Conservation (phyloP, 192 early-diverging fungal genomes). For the Linnemannia schmuckeri region DNA sequence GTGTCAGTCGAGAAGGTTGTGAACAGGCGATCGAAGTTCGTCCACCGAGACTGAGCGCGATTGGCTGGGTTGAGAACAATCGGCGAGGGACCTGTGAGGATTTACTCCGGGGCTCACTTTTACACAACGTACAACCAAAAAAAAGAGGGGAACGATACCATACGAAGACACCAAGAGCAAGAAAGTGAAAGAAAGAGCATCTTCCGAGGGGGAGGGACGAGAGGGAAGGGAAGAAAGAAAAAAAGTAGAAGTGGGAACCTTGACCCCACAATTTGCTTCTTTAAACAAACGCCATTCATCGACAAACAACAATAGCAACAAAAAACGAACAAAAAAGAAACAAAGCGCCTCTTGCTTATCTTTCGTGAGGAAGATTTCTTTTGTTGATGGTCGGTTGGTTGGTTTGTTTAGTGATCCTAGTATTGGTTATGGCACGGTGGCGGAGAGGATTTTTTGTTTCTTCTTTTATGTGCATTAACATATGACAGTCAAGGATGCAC, state of each 20-base stretch:
- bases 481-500: background rate
- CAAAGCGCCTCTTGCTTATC: background rate
- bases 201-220: background rate
- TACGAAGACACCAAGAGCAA: background rate
- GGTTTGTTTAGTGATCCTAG: background rate
- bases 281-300: background rate
- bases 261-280: background rate
- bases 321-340: background rate
- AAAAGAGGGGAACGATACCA: background rate
- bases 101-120: background rate
- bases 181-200: background rate
- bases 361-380: background rate
- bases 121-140: background rate
- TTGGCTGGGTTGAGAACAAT: background rate
- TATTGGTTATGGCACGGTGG: background rate
- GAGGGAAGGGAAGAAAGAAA: background rate
- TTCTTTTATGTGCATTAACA: background rate
- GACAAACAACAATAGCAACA: background rate
- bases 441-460: background rate
- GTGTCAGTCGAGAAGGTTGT: too few relatives aligned
- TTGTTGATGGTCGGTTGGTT: background rate
- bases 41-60: background rate
- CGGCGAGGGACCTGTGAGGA: background rate
- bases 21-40: background rate
- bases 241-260: background rate